These are phyloP conservation scores for Rhexocercosporidium sp. DNA, from an alignment of 2,329 filamentous ascomycete genomes.

Conservation along the genomic window DNA sequence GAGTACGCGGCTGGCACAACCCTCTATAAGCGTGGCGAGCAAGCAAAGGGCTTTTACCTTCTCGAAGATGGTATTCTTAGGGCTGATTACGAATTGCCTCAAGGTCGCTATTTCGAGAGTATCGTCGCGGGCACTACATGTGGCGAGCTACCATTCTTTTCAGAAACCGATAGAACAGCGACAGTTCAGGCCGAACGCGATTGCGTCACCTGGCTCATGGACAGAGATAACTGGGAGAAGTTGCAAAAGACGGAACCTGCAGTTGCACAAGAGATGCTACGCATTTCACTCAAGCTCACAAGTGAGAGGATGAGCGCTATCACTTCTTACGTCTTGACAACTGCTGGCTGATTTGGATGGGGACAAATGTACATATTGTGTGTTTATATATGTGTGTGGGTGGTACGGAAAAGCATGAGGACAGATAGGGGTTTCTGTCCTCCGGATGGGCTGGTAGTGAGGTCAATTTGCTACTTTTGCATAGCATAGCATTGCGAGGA, in stretches of 20 bases:
- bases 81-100: slow-evolving; percentile 88
- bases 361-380: slow-evolving; percentile 8
- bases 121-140: slow-evolving; percentile 95
- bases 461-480: not conserved
- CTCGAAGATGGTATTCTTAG: slow-evolving; percentile 87
- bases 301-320: slow-evolving; percentile 87
- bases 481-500: slow-evolving; percentile 14
- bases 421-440: not conserved
- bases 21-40: slow-evolving; percentile 79
- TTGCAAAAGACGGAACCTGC: slow-evolving; percentile 76
- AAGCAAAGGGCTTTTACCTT: slow-evolving; percentile 85
- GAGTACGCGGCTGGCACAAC: slow-evolving; percentile 72
- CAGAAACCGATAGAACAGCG: slow-evolving; percentile 83
- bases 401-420: slow-evolving; percentile 2
- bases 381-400: slow-evolving; percentile 1
- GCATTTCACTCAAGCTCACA: slow-evolving; percentile 89
- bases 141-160: slow-evolving; percentile 95
- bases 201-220: slow-evolving; percentile 83
- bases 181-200: slow-evolving; percentile 84
- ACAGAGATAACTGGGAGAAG: slow-evolving; percentile 70
- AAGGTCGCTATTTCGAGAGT: slow-evolving; percentile 86
- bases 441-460: not conserved
- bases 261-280: slow-evolving; percentile 82
- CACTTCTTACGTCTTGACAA: slow-evolving; percentile 55
- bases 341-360: slow-evolving; percentile 41